A percentile compares a stretch with the other conserved stretches of the same genome.
phyloP scores from a whole-genome alignment of 2,329 filamentous ascomycete species.

The Huntiella savannae region DNA sequence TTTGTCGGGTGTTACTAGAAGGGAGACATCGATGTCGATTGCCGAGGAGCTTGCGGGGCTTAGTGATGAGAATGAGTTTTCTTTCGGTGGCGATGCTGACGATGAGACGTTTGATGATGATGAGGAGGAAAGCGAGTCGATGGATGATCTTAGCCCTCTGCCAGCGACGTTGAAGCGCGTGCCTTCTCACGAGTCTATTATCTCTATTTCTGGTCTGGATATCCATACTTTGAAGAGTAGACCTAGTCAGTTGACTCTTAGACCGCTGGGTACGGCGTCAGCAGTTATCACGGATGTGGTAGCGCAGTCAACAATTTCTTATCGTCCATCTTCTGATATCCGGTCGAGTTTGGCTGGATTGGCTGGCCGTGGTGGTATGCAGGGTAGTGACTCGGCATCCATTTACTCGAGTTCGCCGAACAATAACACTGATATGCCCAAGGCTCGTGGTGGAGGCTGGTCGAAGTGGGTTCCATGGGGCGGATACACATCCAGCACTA shows the following conservation, averaged over 20 bases:
- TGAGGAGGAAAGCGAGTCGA: constrained; percentile 17
- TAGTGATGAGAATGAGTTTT: constrained; percentile 11
- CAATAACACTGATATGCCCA: constrained; percentile 2
- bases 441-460: not conserved
- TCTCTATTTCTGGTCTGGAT: constrained; percentile 74
- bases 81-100: constrained; percentile 14
- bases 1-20: not conserved
- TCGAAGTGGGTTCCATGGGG: constrained; percentile 10
- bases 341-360: constrained; percentile 7
- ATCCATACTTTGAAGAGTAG: constrained; percentile 65
- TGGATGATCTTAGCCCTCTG: constrained; percentile 21
- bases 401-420: constrained; percentile 7
- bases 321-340: constrained; percentile 7
- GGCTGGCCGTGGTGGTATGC: not conserved
- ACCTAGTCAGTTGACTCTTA: constrained; percentile 52
- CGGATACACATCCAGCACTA: not conserved
- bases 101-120: constrained; percentile 19
- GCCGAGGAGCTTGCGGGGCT: constrained; percentile 12
- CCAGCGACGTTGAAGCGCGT: constrained; percentile 38
- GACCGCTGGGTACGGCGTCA: constrained; percentile 34
- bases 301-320: constrained; percentile 36
- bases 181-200: constrained; percentile 69
- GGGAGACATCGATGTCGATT: constrained; percentile 7
- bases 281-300: constrained; percentile 39
- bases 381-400: constrained; percentile 1